phyloP scores from a whole-genome alignment of 306 rosid genomes.

The Cicer bijugum region DNA sequence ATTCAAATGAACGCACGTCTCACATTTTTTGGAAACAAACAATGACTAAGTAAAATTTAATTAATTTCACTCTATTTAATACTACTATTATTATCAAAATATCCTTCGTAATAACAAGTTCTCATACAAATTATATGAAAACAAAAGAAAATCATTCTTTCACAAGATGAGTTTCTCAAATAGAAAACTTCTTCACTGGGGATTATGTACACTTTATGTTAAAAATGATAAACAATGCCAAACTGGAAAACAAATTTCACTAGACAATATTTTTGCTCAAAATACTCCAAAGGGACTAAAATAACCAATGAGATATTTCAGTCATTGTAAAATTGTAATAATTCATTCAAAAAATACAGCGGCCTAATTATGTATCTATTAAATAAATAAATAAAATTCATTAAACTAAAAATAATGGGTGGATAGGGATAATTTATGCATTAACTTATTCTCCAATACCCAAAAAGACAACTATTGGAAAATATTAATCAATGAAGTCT shows the following conservation, averaged over 20 bases:
- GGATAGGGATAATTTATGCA: background rate
- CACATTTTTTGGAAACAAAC: no score
- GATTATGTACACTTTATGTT: background rate
- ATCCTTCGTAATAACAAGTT: no score
- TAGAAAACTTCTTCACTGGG: background rate
- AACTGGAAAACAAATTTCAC: background rate
- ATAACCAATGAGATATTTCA: constrained; percentile 13
- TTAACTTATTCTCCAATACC: constrained; percentile 34
- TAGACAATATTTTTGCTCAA: background rate
- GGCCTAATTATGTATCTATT: background rate
- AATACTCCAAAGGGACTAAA: background rate
- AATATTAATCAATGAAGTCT: constrained; percentile 40
- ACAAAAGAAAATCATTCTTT: background rate
- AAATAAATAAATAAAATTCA: no score
- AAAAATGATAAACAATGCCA: no score
- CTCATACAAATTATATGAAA: background rate
- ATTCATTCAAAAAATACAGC: background rate
- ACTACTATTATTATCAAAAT: no score
- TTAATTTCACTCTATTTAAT: no score
- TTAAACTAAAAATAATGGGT: no score
- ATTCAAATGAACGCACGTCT: no score
- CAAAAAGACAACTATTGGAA: constrained; percentile 31
- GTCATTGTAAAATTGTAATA: constrained; percentile 6
- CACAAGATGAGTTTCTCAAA: background rate
- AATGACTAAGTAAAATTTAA: no score